These are phyloP conservation scores for Parathielavia appendiculata DNA, from an alignment of 495 filamentous ascomycete genomes.

Conservation along the genomic window DNA sequence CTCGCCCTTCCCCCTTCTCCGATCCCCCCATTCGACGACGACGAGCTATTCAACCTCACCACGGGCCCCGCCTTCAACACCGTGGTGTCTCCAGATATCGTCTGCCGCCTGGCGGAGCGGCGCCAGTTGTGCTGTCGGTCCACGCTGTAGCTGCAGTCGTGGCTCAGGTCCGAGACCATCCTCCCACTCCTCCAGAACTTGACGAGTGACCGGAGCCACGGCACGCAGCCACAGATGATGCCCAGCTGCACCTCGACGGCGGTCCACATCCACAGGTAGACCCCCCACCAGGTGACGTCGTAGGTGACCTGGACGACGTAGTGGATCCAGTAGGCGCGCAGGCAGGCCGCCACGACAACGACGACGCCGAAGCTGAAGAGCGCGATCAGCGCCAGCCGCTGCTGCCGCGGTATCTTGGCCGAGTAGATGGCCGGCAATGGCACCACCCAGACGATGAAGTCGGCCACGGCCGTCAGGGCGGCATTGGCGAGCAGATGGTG, in stretches of 20 bases:
- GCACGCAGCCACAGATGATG: constrained; percentile 40
- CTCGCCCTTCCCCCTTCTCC: too few species aligned
- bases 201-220: constrained; percentile 35
- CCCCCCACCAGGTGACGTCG: constrained; percentile 37
- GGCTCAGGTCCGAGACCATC: background rate
- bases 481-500: constrained; percentile 25
- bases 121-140: too few species aligned
- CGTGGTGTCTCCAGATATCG: too few species aligned
- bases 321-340: constrained; percentile 29
- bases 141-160: background rate
- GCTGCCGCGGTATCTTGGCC: constrained; percentile 23
- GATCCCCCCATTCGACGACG: too few species aligned
- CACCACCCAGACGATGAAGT: constrained; percentile 41
- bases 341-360: constrained; percentile 23
- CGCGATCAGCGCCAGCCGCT: constrained; percentile 26
- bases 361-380: constrained; percentile 26
- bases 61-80: background rate
- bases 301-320: constrained; percentile 28
- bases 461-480: constrained; percentile 32
- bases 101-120: too few species aligned
- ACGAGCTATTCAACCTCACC: background rate
- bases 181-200: constrained; percentile 11
- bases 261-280: constrained; percentile 39
- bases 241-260: constrained; percentile 41
- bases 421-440: constrained; percentile 36